Percentiles rank a stretch among this genome's conserved stretches.
phyloP scores from a whole-genome alignment of 495 filamentous ascomycete genomes.

The Aspergillus homomorphus region DNA sequence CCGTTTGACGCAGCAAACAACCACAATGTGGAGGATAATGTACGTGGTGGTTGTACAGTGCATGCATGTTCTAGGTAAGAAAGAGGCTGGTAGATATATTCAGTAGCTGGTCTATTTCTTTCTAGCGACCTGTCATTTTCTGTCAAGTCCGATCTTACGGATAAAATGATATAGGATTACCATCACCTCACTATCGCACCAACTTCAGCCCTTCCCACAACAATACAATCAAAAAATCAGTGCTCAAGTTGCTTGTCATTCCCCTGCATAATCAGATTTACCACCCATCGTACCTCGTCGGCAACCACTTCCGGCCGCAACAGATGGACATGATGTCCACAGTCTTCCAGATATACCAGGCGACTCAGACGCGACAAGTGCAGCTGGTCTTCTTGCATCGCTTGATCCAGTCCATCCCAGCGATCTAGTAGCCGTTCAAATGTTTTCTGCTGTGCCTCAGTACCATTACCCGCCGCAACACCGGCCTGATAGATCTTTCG shows the following conservation, averaged over 20 bases:
- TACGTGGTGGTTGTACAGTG: no score
- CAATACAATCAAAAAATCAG: not conserved
- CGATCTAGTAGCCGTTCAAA: slow-evolving; percentile 33
- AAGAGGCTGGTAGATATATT: not conserved
- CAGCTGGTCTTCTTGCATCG: slow-evolving; percentile 46
- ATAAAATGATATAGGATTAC: no score
- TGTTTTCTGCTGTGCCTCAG: slow-evolving; percentile 23
- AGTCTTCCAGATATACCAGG: slow-evolving; percentile 40
- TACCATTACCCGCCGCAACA: slow-evolving; percentile 35
- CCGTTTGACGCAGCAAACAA: not conserved
- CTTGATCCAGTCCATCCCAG: slow-evolving; percentile 36
- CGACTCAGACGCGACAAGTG: slow-evolving; percentile 33
- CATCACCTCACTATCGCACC: not conserved
- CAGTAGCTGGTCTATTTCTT: no score
- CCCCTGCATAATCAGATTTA: slow-evolving; percentile 22
- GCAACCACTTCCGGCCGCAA: slow-evolving; percentile 47
- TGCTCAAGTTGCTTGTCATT: no score
- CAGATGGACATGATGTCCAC: slow-evolving; percentile 50
- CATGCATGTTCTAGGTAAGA: no score
- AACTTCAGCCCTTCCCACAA: not conserved
- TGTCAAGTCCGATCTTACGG: not conserved
- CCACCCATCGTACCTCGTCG: slow-evolving; percentile 46
- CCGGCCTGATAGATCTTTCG: slow-evolving; percentile 32
- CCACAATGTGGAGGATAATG: no score
- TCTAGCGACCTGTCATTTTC: not conserved